Conservation (phyloP, 2,329 filamentous ascomycete genomes). For the Phyllosticta capitalensis region DNA sequence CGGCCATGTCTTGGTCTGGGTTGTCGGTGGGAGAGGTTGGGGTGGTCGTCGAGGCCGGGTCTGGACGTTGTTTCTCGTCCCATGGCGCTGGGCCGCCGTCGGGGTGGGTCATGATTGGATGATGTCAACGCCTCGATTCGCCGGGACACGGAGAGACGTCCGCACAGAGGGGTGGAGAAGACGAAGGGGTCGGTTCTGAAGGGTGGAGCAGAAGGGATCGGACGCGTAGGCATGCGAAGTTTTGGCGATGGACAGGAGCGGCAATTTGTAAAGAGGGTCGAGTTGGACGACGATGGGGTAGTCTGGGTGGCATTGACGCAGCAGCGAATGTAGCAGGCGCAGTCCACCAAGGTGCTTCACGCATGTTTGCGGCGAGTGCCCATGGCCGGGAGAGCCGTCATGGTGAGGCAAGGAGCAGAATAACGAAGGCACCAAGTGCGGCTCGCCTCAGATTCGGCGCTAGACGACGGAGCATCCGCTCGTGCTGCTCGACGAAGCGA, state of each 20-base stretch:
- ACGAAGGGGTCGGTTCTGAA: neutral
- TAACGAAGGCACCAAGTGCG: neutral
- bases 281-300: neutral
- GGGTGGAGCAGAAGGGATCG: neutral
- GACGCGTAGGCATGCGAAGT: neutral
- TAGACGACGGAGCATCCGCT: neutral
- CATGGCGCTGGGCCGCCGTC: neutral
- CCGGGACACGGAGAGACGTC: neutral
- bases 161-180: neutral
- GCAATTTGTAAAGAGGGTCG: neutral
- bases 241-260: neutral
- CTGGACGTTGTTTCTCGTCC: neutral
- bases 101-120: neutral
- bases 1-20: neutral
- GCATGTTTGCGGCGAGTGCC: neutral
- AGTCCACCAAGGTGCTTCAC: neutral
- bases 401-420: neutral
- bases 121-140: neutral
- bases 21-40: neutral
- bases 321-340: neutral
- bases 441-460: neutral
- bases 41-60: neutral
- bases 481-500: neutral
- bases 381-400: neutral
- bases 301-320: neutral